Conservation (phyloP, 2,329 filamentous ascomycete genomes). For the Fusarium graminum region DNA sequence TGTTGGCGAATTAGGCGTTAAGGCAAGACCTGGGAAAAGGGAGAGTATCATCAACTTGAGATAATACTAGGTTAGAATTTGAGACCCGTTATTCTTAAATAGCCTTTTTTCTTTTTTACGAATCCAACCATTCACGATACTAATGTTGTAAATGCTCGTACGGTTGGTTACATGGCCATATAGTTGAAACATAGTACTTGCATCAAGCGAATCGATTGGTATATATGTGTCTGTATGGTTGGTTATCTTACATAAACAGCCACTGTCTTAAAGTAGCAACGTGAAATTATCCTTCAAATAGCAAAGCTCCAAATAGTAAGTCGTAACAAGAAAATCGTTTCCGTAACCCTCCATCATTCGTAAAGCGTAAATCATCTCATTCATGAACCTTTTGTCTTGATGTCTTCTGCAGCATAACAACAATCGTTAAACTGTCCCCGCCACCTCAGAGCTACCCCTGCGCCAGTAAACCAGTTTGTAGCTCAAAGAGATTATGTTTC, state of each 20-base stretch:
- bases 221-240: conserved; percentile 15
- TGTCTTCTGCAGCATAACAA: conserved; percentile 10
- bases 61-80: conserved; percentile 14
- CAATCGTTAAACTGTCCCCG: conserved; percentile 5
- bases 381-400: conserved; percentile 44
- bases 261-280: conserved; percentile 27
- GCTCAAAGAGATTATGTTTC: conserved; percentile 16
- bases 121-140: background rate
- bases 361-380: conserved; percentile 48
- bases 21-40: conserved; percentile 36
- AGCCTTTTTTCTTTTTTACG: background rate
- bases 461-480: conserved; percentile 1
- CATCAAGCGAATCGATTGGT: conserved; percentile 29
- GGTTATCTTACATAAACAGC: conserved; percentile 41
- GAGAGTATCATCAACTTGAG: conserved; percentile 16
- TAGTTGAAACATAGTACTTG: conserved; percentile 22
- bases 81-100: conserved; percentile 3
- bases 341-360: conserved; percentile 39
- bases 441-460: conserved; percentile 5
- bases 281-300: conserved; percentile 36
- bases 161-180: background rate
- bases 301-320: conserved; percentile 36
- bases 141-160: background rate
- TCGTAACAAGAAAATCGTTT: conserved; percentile 34
- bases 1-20: conserved; percentile 53